These are phyloP conservation scores for Candida pseudoglaebosa DNA, from an alignment of 805 yeast species.

Conservation along the genomic window DNA sequence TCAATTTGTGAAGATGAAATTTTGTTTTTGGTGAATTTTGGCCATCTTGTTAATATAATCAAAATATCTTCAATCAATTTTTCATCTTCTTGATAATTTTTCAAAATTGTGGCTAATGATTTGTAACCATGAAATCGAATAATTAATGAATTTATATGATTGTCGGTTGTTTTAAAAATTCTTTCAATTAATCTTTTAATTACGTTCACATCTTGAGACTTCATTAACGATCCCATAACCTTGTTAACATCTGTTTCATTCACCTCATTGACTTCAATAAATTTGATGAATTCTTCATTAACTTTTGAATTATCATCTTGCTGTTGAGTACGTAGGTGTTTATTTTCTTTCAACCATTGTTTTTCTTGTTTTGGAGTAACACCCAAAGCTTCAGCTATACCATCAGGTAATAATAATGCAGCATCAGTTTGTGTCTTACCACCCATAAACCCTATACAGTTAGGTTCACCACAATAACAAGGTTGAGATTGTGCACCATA, in stretches of 20 bases:
- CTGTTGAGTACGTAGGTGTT: conserved; percentile 46
- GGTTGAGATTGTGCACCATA: conserved; percentile 94
- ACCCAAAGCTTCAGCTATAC: conserved; percentile 81
- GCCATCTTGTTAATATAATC: conserved; percentile 51
- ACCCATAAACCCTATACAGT: conserved; percentile 91
- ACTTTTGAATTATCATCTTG: conserved; percentile 55
- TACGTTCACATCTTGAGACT: conserved; percentile 64
- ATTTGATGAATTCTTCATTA: conserved; percentile 61
- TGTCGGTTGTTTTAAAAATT: conserved; percentile 50
- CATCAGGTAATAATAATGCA: conserved; percentile 77
- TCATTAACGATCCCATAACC: conserved; percentile 78
- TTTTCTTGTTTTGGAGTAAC: conserved; percentile 65
- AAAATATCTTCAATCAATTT: conserved; percentile 47
- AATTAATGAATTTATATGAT: conserved; percentile 51
- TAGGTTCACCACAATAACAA: conserved; percentile 90
- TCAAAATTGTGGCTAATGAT: conserved; percentile 61
- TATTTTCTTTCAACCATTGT: conserved; percentile 60
- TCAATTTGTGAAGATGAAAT: conserved; percentile 74
- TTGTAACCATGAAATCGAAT: conserved; percentile 84
- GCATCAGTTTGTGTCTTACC: conserved; percentile 97
- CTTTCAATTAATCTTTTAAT: conserved; percentile 66
- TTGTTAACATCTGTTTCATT: conserved; percentile 61
- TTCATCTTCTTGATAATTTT: conserved; percentile 21
- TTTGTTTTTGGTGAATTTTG: conserved; percentile 67
- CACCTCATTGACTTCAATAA: conserved; percentile 52